phyloP scores from a whole-genome alignment of 257 asterid species.

The Fraxinus excelsior region DNA sequence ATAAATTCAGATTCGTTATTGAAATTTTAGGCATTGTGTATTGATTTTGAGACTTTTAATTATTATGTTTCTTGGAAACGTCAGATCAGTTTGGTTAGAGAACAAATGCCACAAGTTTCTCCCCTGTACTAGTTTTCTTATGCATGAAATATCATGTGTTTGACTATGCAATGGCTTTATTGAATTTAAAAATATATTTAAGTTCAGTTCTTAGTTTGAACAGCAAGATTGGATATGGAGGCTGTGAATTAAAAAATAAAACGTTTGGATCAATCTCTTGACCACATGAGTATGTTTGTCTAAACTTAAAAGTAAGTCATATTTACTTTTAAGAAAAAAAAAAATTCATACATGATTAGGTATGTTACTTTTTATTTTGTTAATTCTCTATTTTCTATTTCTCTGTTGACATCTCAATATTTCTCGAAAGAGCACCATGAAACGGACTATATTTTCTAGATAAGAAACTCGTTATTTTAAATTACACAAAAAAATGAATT shows the following conservation, averaged over 20 bases:
- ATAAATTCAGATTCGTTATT: not conserved
- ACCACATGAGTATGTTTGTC: not conserved
- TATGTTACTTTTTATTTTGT: too few species aligned
- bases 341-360: too few species aligned
- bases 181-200: not conserved
- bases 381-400: not conserved
- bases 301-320: not conserved
- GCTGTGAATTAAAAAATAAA: constrained; percentile 2
- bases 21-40: not conserved
- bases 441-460: too few species aligned
- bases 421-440: too few species aligned
- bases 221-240: constrained; percentile 15
- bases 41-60: not conserved
- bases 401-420: not conserved
- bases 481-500: too few species aligned
- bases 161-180: constrained; percentile 12
- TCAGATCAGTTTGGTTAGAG: constrained; percentile 21
- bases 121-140: not conserved
- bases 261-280: constrained; percentile 10
- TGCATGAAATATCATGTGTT: constrained; percentile 16
- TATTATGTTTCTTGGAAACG: constrained; percentile 27
- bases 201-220: constrained; percentile 6
- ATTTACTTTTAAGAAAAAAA: too few species aligned
- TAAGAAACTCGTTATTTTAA: too few species aligned
- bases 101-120: constrained; percentile 15